Evolutionary conservation across 2,329 filamentous ascomycete genomes (phyloP).

Genomic region (Nothophaeocryptopus gaeumannii): DNA sequence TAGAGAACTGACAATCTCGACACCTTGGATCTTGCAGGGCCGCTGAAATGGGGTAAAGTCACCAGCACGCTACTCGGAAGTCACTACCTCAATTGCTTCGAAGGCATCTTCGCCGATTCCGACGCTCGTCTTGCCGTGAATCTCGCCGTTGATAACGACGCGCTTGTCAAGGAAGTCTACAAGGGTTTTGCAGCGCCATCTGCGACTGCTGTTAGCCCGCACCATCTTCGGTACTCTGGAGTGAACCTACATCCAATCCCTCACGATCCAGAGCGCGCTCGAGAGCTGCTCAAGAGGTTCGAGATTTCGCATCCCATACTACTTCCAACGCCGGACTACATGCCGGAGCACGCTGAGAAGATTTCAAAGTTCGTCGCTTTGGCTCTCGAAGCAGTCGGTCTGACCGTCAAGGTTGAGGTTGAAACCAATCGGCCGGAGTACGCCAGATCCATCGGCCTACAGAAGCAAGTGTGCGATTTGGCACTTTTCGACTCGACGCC

Average conservation of each 20-base stretch:
- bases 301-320: not conserved
- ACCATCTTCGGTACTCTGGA: constrained; percentile 8
- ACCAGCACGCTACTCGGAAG: constrained; percentile 12
- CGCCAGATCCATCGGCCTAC: constrained; percentile 9
- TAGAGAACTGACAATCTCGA: constrained; percentile 8
- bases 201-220: constrained; percentile 11
- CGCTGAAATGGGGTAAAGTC: constrained; percentile 8
- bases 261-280: constrained; percentile 5
- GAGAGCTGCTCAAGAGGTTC: constrained; percentile 2
- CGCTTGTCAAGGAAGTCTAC: constrained; percentile 8
- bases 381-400: constrained; percentile 6
- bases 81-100: constrained; percentile 11
- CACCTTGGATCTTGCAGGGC: constrained; percentile 4
- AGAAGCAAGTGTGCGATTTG: constrained; percentile 9
- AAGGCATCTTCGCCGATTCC: constrained; percentile 8
- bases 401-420: constrained; percentile 7
- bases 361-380: constrained; percentile 9
- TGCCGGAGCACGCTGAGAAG: constrained; percentile 13
- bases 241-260: constrained; percentile 5
- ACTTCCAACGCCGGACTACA: constrained; percentile 9
- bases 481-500: constrained; percentile 13
- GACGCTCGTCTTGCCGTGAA: constrained; percentile 9
- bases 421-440: constrained; percentile 12
- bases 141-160: constrained; percentile 5
- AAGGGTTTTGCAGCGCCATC: constrained; percentile 7